phyloP scores from a whole-genome alignment of 164 flowering plant genomes.

The Tetracentron sinense region DNA sequence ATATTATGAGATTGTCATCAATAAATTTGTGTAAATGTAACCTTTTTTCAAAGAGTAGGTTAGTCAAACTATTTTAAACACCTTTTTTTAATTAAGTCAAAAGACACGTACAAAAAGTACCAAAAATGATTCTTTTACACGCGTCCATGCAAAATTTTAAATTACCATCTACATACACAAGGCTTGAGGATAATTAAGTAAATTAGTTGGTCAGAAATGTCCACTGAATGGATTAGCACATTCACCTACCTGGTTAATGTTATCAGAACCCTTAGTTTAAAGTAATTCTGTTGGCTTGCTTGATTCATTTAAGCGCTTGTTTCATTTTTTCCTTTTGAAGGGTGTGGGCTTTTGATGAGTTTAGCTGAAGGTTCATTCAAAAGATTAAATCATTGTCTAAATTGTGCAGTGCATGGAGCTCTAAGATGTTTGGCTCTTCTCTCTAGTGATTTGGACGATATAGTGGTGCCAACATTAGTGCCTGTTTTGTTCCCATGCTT shows the following conservation, averaged over 20 bases:
- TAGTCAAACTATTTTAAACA: no score
- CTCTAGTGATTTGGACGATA: conserved; percentile 82
- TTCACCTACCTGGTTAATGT: neutral
- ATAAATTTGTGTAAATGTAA: no score
- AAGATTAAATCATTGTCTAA: neutral
- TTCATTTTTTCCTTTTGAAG: neutral
- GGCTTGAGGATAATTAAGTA: no score
- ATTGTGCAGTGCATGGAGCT: conserved; percentile 75
- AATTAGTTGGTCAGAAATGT: neutral
- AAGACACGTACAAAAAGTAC: no score
- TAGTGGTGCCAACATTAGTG: conserved; percentile 62
- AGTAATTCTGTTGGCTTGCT: neutral
- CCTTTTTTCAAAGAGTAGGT: no score
- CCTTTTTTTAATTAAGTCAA: no score
- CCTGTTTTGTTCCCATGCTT: conserved; percentile 82
- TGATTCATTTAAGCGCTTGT: neutral
- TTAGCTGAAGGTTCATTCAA: neutral
- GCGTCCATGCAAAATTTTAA: no score
- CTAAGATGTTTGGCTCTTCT: conserved; percentile 81
- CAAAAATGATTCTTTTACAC: no score
- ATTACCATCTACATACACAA: no score
- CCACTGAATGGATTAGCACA: neutral
- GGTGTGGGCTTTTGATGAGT: neutral
- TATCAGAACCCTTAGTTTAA: neutral
- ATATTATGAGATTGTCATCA: no score